phyloP scores from a whole-genome alignment of 129 eudicot genomes.

The Flaveria sonorensis region DNA sequence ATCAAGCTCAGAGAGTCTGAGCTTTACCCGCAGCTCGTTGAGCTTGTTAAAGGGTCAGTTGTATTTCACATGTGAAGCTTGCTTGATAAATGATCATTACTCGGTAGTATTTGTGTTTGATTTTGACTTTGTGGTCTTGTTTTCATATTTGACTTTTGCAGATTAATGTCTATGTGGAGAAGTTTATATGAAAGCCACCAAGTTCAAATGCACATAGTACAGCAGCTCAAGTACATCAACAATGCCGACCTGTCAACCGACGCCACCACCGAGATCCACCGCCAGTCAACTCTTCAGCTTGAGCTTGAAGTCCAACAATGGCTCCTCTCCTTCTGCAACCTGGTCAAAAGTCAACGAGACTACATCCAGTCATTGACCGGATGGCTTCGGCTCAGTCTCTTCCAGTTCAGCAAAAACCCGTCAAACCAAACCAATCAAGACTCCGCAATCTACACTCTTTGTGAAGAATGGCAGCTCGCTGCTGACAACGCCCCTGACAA shows the following conservation, averaged over 20 bases:
- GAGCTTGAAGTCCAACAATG: slow-evolving; percentile 91
- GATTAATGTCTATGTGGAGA: slow-evolving; percentile 94
- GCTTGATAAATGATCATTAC: too few relatives aligned
- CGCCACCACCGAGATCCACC: slow-evolving; percentile 79
- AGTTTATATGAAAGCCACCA: slow-evolving; percentile 94
- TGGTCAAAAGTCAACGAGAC: slow-evolving; percentile 83
- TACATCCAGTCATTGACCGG: slow-evolving; percentile 85
- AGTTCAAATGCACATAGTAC: slow-evolving; percentile 86
- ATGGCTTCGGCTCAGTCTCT: slow-evolving; percentile 98
- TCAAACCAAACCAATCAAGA: slow-evolving; percentile 54
- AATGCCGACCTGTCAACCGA: slow-evolving; percentile 43
- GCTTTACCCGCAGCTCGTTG: slow-evolving; percentile 89
- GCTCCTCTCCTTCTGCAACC: slow-evolving; percentile 80
- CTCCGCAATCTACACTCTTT: slow-evolving; percentile 76
- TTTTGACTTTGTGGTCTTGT: background rate
- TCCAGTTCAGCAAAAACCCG: slow-evolving; percentile 65
- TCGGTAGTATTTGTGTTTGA: too few relatives aligned
- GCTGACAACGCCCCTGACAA: slow-evolving; percentile 83
- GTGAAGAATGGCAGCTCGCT: slow-evolving; percentile 93
- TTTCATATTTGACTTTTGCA: slow-evolving; percentile 17
- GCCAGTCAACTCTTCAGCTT: slow-evolving; percentile 87
- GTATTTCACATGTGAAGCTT: too few relatives aligned
- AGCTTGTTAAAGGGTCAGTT: slow-evolving; percentile 82
- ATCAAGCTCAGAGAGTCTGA: slow-evolving; percentile 79
- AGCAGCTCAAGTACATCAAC: slow-evolving; percentile 80